phyloP scores from a whole-genome alignment of 306 rosid species.

The Macrotyloma uniflorum region DNA sequence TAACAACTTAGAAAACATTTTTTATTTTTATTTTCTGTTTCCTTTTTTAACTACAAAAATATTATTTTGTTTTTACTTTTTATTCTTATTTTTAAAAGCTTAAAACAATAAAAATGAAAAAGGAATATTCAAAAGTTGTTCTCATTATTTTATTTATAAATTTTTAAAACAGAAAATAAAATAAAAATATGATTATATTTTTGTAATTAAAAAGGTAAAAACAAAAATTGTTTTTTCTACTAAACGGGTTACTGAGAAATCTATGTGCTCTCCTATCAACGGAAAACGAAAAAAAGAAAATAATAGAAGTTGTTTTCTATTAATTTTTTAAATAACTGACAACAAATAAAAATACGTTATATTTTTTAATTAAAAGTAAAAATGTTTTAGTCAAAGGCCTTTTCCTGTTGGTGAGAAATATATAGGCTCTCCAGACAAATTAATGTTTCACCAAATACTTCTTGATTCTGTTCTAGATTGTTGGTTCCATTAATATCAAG shows the following conservation, averaged over 20 bases:
- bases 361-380: not conserved
- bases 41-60: not conserved
- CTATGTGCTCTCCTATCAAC: no score
- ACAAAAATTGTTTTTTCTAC: no score
- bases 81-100: not conserved
- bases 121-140: not conserved
- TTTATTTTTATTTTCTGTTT: not conserved
- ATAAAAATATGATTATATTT: not conserved
- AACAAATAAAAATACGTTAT: not conserved
- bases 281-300: no score
- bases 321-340: no score
- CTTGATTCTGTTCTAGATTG: not conserved
- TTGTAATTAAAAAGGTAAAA: no score
- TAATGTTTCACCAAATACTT: not conserved
- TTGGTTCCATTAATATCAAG: not conserved
- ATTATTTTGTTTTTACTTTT: not conserved
- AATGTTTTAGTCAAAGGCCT: not conserved
- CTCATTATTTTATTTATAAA: not conserved
- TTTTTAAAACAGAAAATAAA: not conserved
- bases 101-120: not conserved
- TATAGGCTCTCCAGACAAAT: constrained; percentile 7
- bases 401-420: not conserved
- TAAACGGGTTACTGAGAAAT: no score
- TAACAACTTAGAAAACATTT: not conserved
- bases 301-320: no score